These are phyloP conservation scores for Dictyostelium discoideum DNA, from an alignment of 78 protist species.

Conservation along the genomic window DNA sequence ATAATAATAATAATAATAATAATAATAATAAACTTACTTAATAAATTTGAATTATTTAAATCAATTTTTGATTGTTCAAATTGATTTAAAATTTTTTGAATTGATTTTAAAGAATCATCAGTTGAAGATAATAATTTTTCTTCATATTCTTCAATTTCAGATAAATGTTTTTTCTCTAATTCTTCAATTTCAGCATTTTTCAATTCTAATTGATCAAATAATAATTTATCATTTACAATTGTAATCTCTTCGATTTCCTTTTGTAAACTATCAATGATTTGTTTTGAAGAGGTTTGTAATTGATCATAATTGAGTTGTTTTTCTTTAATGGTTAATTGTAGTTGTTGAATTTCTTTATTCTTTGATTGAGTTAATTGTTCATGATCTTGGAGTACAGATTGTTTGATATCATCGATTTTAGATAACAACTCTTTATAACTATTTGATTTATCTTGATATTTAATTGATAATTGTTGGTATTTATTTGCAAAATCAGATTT, in stretches of 20 bases:
- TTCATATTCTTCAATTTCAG: slow-evolving; percentile 15
- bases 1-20: too few species aligned
- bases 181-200: slow-evolving; percentile 27
- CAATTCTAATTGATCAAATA: slow-evolving; percentile 3
- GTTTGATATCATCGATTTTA: neutral
- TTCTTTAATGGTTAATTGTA: neutral
- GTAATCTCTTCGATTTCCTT: neutral
- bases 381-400: neutral
- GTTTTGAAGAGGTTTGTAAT: neutral
- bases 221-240: neutral
- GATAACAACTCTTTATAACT: neutral
- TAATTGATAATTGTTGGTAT: neutral
- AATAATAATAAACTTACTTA: neutral
- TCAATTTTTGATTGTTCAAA: neutral
- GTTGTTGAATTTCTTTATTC: slow-evolving; percentile 4
- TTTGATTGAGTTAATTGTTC: neutral
- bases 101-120: neutral
- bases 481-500: neutral
- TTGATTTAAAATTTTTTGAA: neutral
- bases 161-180: slow-evolving; percentile 8
- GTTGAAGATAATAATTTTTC: neutral
- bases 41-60: neutral
- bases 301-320: neutral
- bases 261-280: neutral
- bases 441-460: neutral